Conservation (phyloP, 139 green algal species). For the Deuterostichococcus epilithicus region DNA sequence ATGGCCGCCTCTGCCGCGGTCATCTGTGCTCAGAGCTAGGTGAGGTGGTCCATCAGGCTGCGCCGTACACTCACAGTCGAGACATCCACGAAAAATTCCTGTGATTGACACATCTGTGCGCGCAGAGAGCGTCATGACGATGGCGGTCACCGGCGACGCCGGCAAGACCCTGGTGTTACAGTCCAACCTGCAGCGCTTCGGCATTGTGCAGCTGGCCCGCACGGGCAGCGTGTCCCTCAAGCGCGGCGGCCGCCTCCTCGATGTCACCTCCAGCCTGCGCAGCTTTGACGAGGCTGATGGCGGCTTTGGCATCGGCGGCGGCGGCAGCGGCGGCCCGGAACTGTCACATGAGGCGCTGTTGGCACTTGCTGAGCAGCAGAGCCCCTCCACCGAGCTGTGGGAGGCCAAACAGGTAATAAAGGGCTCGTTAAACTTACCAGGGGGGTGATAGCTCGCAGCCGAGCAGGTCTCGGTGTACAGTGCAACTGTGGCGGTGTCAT, state of each 20-base stretch:
- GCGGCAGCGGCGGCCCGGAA: neutral
- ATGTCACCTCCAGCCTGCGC: conserved; percentile 9
- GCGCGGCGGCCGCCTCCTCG: conserved; percentile 64
- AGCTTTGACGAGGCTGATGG: neutral
- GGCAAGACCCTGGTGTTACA: conserved; percentile 77
- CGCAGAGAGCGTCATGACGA: conserved; percentile 52
- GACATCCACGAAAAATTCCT: too few relatives aligned
- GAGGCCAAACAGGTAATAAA: neutral
- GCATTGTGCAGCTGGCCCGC: conserved; percentile 80
- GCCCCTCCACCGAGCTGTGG: neutral
- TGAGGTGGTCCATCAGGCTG: too few relatives aligned
- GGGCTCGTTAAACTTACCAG: too few relatives aligned
- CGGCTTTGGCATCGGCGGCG: too few relatives aligned
- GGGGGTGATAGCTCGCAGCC: too few relatives aligned
- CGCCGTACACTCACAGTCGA: too few relatives aligned
- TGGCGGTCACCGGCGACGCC: conserved; percentile 81
- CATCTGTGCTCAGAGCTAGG: too few relatives aligned
- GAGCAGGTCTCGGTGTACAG: neutral
- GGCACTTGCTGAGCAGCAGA: neutral
- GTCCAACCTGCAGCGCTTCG: conserved; percentile 72
- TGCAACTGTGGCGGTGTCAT: too few relatives aligned
- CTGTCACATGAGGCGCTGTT: neutral
- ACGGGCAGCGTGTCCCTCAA: conserved; percentile 89
- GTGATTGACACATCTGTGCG: neutral
- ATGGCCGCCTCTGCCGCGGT: too few relatives aligned